Evolutionary conservation across 2,329 filamentous ascomycete genomes (phyloP).

Genomic region (Colletotrichum lentis): DNA sequence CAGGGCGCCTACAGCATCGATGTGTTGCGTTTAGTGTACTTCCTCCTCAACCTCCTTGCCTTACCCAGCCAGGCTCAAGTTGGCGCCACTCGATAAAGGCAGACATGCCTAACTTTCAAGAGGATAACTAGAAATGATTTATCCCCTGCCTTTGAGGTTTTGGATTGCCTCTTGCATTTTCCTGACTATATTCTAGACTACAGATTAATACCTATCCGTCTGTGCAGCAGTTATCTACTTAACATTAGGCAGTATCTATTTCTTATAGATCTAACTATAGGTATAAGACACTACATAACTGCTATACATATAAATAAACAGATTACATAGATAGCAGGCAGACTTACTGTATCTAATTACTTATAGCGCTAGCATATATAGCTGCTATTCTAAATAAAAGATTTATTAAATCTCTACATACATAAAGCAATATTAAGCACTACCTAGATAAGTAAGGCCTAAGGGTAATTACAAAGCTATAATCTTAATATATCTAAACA

Average conservation of each 20-base stretch:
- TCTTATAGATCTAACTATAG: slow-evolving; percentile 8
- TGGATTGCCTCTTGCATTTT: slow-evolving; percentile 1
- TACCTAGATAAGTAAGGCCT: background rate
- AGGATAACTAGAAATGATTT: slow-evolving; percentile 1
- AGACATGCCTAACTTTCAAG: slow-evolving; percentile 18
- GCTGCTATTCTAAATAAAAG: slow-evolving; percentile 1
- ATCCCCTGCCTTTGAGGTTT: background rate
- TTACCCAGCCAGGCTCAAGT: slow-evolving; percentile 6
- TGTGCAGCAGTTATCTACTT: slow-evolving; percentile 3
- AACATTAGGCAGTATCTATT: slow-evolving; percentile 11
- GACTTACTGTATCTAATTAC: slow-evolving; percentile 22
- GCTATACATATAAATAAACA: slow-evolving; percentile 16
- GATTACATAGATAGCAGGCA: slow-evolving; percentile 19
- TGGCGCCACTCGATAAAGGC: slow-evolving; percentile 8
- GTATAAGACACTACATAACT: slow-evolving; percentile 5
- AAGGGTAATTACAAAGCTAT: slow-evolving; percentile 3
- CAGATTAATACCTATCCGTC: background rate
- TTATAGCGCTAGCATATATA: background rate
- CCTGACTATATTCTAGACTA: background rate
- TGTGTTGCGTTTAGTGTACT: background rate
- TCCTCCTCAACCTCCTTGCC: background rate
- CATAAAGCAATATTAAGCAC: slow-evolving; percentile 8
- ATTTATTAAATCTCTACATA: slow-evolving; percentile 16
- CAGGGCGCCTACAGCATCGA: background rate
- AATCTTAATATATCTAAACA: slow-evolving; percentile 12